Base-by-base conservation (phyloP, 1,139 yeast genomes). In the Nakaseomyces uthaithaninus region DNA sequence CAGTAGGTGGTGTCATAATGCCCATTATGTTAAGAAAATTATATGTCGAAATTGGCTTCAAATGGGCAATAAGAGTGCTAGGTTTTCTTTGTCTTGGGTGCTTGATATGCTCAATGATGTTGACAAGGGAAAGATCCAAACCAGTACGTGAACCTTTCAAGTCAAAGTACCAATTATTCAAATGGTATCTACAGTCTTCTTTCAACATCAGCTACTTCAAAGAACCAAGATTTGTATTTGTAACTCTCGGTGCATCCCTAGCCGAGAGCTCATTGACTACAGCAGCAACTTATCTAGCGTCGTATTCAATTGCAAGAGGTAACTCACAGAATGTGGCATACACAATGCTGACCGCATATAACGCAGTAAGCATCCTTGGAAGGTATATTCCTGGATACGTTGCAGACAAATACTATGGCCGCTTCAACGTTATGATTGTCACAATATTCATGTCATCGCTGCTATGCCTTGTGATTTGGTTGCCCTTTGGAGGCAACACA, bases 351-450 rank as follows among this genome's bases (percentile, higher is more conserved):
- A 76, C 84, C 0, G 65, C 74, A 7, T 65, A 70, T 50, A 80
- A 77, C 59, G 79, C 77, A 1, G 64, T 74, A 2, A 83, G 85
- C 4, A 66, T 76, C n/a, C 46, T 70, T 3, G 86, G 85, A 1
- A 61, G 86, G 44, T 69, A 69, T 42, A 50, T 75, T 5, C 80
- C 84, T 0, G 77, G 79, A 0, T 57, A 64, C 23, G 47, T 71
- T 8, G 69, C 78, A 0, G 81, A 80, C 44, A 73, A 65, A 43
- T 68, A 58, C 43, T 45, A 71, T 24, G 87, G 87, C 0, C 64
- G 74, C 27, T 78, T 73, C 57, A 80, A 78, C 50, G 65, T 77
- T 15, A 71, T 72, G 52, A 60, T 70, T 25, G 42, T 55, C 15
- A 64, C 74, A 60, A 56, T 72, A 47, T 19, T 59, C 12, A 48